phyloP scores from a whole-genome alignment of 139 green algal genomes.

The Edaphochlamys debaryana region DNA sequence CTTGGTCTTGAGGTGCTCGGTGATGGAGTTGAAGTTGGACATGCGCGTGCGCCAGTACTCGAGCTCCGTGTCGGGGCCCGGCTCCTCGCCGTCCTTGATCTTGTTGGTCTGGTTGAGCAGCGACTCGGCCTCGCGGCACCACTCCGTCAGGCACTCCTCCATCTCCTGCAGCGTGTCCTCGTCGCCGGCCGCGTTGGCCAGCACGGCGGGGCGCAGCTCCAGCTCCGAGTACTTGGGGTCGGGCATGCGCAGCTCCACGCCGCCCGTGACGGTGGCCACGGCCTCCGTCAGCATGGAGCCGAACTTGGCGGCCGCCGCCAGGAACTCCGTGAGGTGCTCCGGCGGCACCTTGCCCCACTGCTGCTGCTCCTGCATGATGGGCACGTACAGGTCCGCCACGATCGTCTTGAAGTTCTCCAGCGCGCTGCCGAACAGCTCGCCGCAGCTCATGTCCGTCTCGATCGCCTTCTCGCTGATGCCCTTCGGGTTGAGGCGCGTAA shows the following conservation, averaged over 20 bases:
- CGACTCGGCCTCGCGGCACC: conserved; percentile 72
- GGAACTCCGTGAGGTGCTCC: conserved; percentile 62
- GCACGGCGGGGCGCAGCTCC: conserved; percentile 67
- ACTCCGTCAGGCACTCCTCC: conserved; percentile 73
- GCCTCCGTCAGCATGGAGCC: conserved; percentile 78
- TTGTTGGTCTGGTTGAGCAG: conserved; percentile 66
- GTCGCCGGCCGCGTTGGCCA: conserved; percentile 70
- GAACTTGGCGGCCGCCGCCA: conserved; percentile 69
- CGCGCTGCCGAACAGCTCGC: conserved; percentile 61
- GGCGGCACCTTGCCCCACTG: conserved; percentile 68
- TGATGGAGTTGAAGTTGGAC: conserved; percentile 85
- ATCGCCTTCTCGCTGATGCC: conserved; percentile 74
- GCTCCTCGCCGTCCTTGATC: conserved; percentile 69
- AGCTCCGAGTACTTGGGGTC: conserved; percentile 63
- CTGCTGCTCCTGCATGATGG: conserved; percentile 75
- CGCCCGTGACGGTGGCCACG: conserved; percentile 64
- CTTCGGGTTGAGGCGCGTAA: conserved; percentile 73
- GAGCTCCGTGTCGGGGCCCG: conserved; percentile 88
- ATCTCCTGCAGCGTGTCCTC: conserved; percentile 49
- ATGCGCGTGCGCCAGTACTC: conserved; percentile 88
- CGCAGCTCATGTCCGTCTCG: conserved; percentile 64
- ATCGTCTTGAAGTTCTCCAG: conserved; percentile 79
- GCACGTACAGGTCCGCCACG: conserved; percentile 84
- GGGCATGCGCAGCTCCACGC: conserved; percentile 79
- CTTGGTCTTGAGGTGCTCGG: conserved; percentile 86